Evolutionary conservation across 257 asterid species (phyloP).

Genomic region (Penstemon eatonii): DNA sequence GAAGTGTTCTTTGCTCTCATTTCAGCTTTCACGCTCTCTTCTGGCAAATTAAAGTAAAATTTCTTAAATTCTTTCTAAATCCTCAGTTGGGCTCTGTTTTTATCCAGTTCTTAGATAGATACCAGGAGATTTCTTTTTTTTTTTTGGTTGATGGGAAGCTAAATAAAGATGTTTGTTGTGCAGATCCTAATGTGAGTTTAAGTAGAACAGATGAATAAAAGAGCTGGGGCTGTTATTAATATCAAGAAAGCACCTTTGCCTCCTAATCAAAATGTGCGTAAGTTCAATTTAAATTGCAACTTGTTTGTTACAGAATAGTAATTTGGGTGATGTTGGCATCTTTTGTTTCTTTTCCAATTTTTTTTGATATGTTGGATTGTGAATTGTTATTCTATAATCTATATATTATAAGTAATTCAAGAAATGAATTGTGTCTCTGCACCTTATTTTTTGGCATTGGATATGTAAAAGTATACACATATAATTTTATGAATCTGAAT

Average conservation of each 20-base stretch:
- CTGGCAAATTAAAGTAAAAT: too few relatives aligned
- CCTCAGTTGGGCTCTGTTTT: too few relatives aligned
- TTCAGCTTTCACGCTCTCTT: too few relatives aligned
- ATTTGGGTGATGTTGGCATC: too few relatives aligned
- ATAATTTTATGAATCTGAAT: conserved; percentile 27
- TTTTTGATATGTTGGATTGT: not conserved
- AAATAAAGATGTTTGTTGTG: not conserved
- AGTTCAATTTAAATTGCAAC: not conserved
- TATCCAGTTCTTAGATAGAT: too few relatives aligned
- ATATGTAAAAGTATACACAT: not conserved
- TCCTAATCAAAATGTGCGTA: conserved; percentile 51
- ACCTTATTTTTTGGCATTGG: not conserved
- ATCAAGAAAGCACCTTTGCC: conserved; percentile 48
- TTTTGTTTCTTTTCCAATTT: too few relatives aligned
- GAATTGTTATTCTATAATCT: not conserved
- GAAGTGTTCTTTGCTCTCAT: too few relatives aligned
- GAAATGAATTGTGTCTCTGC: too few relatives aligned
- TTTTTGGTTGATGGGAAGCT: not conserved
- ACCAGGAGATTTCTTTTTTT: not conserved
- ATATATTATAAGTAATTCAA: too few relatives aligned
- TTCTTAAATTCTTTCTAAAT: too few relatives aligned
- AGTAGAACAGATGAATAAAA: conserved; percentile 38
- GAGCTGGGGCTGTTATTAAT: conserved; percentile 22
- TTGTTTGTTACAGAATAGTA: not conserved
- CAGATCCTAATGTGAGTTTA: conserved; percentile 32